phyloP scores from a whole-genome alignment of 768 basidiomycete species.

The Collybia mongolica region DNA sequence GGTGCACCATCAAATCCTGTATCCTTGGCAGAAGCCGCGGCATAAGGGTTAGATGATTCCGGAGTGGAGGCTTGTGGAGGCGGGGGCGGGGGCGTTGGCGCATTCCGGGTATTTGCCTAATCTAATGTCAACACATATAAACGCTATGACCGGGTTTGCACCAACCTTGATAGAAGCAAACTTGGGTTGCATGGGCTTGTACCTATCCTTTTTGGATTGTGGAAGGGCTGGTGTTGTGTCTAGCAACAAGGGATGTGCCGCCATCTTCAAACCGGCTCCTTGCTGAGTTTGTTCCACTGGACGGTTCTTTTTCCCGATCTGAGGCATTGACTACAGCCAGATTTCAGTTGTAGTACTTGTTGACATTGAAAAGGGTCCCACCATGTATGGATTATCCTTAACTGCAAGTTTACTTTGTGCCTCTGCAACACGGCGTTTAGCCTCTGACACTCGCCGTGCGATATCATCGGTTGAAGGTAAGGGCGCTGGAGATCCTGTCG shows the following conservation, averaged over 20 bases:
- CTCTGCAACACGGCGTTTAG: conserved; percentile 80
- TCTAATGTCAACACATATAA: neutral
- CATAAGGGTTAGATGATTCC: conserved; percentile 75
- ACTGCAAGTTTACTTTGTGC: conserved; percentile 74
- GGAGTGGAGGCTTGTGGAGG: conserved; percentile 37
- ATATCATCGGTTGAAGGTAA: conserved; percentile 58
- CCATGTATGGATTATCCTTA: conserved; percentile 89
- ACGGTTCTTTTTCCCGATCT: conserved; percentile 52
- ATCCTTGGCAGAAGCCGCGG: conserved; percentile 53
- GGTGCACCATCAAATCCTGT: conserved; percentile 73
- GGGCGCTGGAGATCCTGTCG: conserved; percentile 30
- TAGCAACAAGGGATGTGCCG: conserved; percentile 83
- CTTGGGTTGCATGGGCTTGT: conserved; percentile 99
- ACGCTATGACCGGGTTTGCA: neutral
- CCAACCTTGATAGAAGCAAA: conserved; percentile 90
- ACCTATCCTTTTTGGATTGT: conserved; percentile 85
- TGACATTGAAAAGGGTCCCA: conserved; percentile 16
- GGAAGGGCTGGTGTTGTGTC: conserved; percentile 58
- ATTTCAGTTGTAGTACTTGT: conserved; percentile 15
- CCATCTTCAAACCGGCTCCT: conserved; percentile 86
- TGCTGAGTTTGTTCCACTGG: conserved; percentile 65
- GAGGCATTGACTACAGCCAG: conserved; percentile 46
- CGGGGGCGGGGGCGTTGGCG: conserved; percentile 57
- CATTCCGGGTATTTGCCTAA: conserved; percentile 77
- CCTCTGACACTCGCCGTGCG: conserved; percentile 75